Evolutionary conservation across 2,329 filamentous ascomycete genomes (phyloP).

Genomic region (Phaeosphaeria sp.): DNA sequence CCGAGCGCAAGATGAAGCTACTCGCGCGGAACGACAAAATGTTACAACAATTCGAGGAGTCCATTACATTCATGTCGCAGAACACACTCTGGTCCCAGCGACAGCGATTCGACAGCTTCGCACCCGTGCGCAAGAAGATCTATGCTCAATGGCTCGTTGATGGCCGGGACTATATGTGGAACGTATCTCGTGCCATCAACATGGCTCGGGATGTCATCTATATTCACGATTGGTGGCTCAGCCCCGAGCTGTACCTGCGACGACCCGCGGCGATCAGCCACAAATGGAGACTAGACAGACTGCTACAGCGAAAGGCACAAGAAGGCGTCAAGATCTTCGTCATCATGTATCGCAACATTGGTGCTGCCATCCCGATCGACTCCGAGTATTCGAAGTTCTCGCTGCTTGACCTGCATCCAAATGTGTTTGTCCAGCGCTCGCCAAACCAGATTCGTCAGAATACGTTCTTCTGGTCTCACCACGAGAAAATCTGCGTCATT

Average conservation of each 20-base stretch:
- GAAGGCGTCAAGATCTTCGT: constrained; percentile 98
- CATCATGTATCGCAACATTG: constrained; percentile 97
- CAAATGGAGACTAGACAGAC: constrained; percentile 93
- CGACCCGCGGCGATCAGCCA: constrained; percentile 94
- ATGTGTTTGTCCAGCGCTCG: constrained; percentile 94
- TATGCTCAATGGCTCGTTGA: constrained; percentile 98
- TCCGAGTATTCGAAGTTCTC: constrained; percentile 98
- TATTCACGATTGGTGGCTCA: constrained; percentile 99
- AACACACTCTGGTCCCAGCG: constrained; percentile 82
- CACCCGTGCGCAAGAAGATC: constrained; percentile 83
- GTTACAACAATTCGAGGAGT: constrained; percentile 90
- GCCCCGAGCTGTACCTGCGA: constrained; percentile 93
- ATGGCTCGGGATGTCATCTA: constrained; percentile 98
- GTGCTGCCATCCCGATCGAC: constrained; percentile 95
- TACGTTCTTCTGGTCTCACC: constrained; percentile 98
- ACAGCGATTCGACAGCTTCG: constrained; percentile 92
- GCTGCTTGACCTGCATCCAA: constrained; percentile 90
- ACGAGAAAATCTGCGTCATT: constrained; percentile 97
- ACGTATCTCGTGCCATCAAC: constrained; percentile 93
- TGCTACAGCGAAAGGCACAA: constrained; percentile 90
- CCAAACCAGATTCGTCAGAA: constrained; percentile 99
- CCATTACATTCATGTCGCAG: constrained; percentile 82
- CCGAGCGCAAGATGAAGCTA: constrained; percentile 89
- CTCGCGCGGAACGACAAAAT: constrained; percentile 90
- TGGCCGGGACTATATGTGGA: constrained; percentile 99